Evolutionary conservation across 2,329 filamentous ascomycete genomes (phyloP), one percentile per base, ranked within the genome.

Genomic region (Alternaria alternata): DNA sequence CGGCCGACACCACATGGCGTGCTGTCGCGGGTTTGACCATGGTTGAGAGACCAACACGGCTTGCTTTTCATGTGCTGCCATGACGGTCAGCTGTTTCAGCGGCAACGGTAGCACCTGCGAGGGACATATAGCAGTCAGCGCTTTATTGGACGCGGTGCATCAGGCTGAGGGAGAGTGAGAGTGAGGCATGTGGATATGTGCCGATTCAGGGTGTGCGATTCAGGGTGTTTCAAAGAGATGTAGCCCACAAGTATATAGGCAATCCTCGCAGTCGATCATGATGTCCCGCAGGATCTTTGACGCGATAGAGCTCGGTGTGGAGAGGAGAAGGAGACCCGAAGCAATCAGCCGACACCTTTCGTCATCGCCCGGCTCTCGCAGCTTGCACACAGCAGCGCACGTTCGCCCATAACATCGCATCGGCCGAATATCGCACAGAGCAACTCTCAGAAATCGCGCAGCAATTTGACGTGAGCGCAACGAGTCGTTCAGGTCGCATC

Each of bases 261-360:
- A 14, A 57, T 44, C 18, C 26, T 41, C 42, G 42, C 53, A 26
- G 53, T 28, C 42, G 47, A 38, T 49, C 39, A 61, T 48, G 22
- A 49, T 39, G 41, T n/a, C 48, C 24, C 38, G 24, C n/a, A 51
- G 26, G 26, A 30, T 30, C 9, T 30, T 30, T 30, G 16, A 9
- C 54, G 46, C 38, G 39, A 38, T 28, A 46, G 36, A 38, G 36
- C 36, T n/a, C 43, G 41, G 28, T 49, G 38, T 54, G 30, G 51
- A 39, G 54, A 46, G 28, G 46, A 58, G 44, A 55, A 53, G 64
- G 63, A 65, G 65, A 69, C 59, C 68, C 70, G 67, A 69, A 62
- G 53, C 43, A 51, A 47, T 54, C 62, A 59, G 44, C 61, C 59
- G 56, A 51, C 34, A 34, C 20, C 44, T 65, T 59, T 61, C 66